These are phyloP conservation scores for Tilletia setariae DNA, from an alignment of 1,284 basidiomycete genomes.

Conservation along the genomic window DNA sequence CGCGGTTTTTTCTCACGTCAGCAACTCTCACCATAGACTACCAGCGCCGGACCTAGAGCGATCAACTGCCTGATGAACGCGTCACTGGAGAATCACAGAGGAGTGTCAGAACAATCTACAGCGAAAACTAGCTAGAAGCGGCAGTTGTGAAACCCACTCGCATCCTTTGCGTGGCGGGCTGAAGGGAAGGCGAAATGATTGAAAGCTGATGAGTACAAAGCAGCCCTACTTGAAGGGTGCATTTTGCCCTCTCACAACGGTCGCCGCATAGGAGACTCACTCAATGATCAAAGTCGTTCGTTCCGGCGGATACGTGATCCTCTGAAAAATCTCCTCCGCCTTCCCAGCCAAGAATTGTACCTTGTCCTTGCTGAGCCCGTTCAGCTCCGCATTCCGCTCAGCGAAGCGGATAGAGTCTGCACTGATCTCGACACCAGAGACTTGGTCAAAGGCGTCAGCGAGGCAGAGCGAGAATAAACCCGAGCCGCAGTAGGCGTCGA, in stretches of 20 bases:
- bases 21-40: slow-evolving; percentile 39
- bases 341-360: slow-evolving; percentile 61
- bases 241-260: too few relatives aligned
- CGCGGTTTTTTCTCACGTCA: background rate
- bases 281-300: slow-evolving; percentile 62
- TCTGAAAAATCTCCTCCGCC: slow-evolving; percentile 61
- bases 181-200: too few relatives aligned
- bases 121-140: background rate
- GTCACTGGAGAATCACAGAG: slow-evolving; percentile 25
- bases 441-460: slow-evolving; percentile 69
- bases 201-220: slow-evolving; percentile 9
- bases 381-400: slow-evolving; percentile 74
- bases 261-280: slow-evolving; percentile 14
- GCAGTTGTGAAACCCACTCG: slow-evolving; percentile 7
- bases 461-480: slow-evolving; percentile 90
- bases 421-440: slow-evolving; percentile 83
- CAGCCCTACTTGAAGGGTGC: too few relatives aligned
- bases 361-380: slow-evolving; percentile 57
- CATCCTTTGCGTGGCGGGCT: slow-evolving; percentile 20
- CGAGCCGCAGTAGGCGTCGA: slow-evolving; percentile 60
- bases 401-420: slow-evolving; percentile 74
- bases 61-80: slow-evolving; percentile 51
- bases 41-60: slow-evolving; percentile 38
- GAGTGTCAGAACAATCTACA: background rate
- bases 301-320: slow-evolving; percentile 65